Base-by-base conservation (phyloP, 345 rosid genomes). In the Pugionium dolabratum region DNA sequence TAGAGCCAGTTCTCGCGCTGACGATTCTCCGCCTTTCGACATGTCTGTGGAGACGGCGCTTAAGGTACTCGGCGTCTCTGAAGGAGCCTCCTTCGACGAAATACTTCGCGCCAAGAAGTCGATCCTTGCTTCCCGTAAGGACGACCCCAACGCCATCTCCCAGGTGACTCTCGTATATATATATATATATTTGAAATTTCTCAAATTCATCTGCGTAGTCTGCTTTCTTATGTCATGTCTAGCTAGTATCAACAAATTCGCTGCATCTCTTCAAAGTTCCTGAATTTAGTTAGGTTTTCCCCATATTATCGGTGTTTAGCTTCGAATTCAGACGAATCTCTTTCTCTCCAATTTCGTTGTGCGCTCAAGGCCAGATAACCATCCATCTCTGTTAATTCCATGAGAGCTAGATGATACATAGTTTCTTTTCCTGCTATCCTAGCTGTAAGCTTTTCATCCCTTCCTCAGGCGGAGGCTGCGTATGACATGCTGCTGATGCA, bases 401-500 rank as follows among this genome's bases (percentile, higher is more conserved):
- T 45, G 35, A 57, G 25, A n/a, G 5, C 3, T 48, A 42, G 55
- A 49, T 18, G 54, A 39, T 40, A 31, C 26, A 18, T 52, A 5
- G 49, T 18, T 64, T 11, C 28, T 39, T 39, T 40, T 18, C 18
- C 18, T 18, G 18, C 18, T 18, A 18, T 18, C 18, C 18, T 18
- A 18, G 0, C 18, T 18, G 18, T 18, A 18, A 18, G 18, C 7
- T 30, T 39, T 39, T 0, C 6, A 5, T 39, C 11, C 25, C 35
- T 53, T 52, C 7, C 75, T 52, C 74, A 94, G 97, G 96, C 80
- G 18, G 97, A 94, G 76, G 91, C 99, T 73, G 99, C 97, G 4
- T 90, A 90, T 78, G 97, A 94, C 67, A 90, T 94, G 99, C 62
- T 94, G 79, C 97, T 90, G 67, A 90, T 90, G 99, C 83, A 78